Evolutionary conservation across 2,329 filamentous ascomycete species (phyloP).

Genomic region (Zymoseptoria pseudotritici): DNA sequence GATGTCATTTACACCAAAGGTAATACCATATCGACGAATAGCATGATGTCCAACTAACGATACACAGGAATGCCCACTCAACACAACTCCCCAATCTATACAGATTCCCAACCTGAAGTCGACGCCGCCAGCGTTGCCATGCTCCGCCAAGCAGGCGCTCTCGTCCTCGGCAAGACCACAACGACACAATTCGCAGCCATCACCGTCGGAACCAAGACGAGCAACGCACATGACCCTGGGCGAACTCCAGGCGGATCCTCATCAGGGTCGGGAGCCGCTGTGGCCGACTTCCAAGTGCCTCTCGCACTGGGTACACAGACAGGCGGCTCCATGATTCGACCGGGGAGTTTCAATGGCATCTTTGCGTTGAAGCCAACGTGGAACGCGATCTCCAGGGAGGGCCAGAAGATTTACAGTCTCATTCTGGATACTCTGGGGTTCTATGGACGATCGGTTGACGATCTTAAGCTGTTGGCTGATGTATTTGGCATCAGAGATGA

Average conservation of each 20-base stretch:
- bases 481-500: slow-evolving; percentile 51
- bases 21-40: background rate
- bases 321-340: slow-evolving; percentile 56
- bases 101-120: slow-evolving; percentile 36
- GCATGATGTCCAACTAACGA: background rate
- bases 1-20: slow-evolving; percentile 51
- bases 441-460: slow-evolving; percentile 51
- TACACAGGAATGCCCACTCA: slow-evolving; percentile 48
- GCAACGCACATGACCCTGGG: slow-evolving; percentile 48
- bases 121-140: slow-evolving; percentile 49
- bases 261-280: slow-evolving; percentile 58
- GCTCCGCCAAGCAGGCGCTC: slow-evolving; percentile 48
- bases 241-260: slow-evolving; percentile 62
- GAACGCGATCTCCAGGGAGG: slow-evolving; percentile 56
- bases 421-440: slow-evolving; percentile 57
- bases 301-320: slow-evolving; percentile 60
- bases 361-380: slow-evolving; percentile 62
- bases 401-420: slow-evolving; percentile 51
- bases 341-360: slow-evolving; percentile 57
- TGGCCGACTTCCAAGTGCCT: slow-evolving; percentile 57
- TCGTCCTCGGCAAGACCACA: slow-evolving; percentile 53
- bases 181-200: slow-evolving; percentile 60
- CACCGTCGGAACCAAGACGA: slow-evolving; percentile 43
- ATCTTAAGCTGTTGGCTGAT: slow-evolving; percentile 50
- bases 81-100: slow-evolving; percentile 50